phyloP scores from a whole-genome alignment of 2,329 filamentous ascomycete species.

The Cucurbitaria berberidis region DNA sequence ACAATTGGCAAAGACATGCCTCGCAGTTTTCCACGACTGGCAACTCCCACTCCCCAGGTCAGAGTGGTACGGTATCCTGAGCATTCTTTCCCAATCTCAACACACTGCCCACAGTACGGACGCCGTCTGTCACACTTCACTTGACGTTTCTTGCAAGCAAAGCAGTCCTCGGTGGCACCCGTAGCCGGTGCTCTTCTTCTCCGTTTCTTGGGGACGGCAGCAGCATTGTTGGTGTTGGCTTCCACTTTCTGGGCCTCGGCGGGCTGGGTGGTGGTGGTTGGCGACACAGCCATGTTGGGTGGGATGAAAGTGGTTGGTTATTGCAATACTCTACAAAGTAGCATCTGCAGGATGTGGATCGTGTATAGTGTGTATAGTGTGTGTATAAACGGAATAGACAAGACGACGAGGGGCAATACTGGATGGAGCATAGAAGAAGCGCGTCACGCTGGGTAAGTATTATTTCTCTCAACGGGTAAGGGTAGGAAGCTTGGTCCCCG shows the following conservation, averaged over 20 bases:
- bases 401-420: constrained; percentile 43
- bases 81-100: constrained; percentile 90
- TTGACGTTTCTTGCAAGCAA: constrained; percentile 84
- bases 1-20: constrained; percentile 77
- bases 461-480: constrained; percentile 43
- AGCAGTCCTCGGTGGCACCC: constrained; percentile 93
- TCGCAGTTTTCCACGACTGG: constrained; percentile 91
- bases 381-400: constrained; percentile 43
- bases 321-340: constrained; percentile 33
- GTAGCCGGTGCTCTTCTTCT: constrained; percentile 87
- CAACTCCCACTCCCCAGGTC: constrained; percentile 95
- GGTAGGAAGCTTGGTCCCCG: constrained; percentile 43
- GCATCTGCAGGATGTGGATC: constrained; percentile 42
- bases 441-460: constrained; percentile 48
- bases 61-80: constrained; percentile 95
- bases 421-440: constrained; percentile 44
- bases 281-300: constrained; percentile 42
- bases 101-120: constrained; percentile 93
- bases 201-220: constrained; percentile 63
- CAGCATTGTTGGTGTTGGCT: constrained; percentile 33
- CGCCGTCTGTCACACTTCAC: constrained; percentile 88
- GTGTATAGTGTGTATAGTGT: constrained; percentile 42
- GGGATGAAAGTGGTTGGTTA: constrained; percentile 24
- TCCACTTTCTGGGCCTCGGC: constrained; percentile 44
- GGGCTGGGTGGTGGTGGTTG: constrained; percentile 40